Evolutionary conservation across 2,329 filamentous ascomycete genomes (phyloP), one percentile per base, ranked within the genome.

Genomic region (Aureobasidium sp.): DNA sequence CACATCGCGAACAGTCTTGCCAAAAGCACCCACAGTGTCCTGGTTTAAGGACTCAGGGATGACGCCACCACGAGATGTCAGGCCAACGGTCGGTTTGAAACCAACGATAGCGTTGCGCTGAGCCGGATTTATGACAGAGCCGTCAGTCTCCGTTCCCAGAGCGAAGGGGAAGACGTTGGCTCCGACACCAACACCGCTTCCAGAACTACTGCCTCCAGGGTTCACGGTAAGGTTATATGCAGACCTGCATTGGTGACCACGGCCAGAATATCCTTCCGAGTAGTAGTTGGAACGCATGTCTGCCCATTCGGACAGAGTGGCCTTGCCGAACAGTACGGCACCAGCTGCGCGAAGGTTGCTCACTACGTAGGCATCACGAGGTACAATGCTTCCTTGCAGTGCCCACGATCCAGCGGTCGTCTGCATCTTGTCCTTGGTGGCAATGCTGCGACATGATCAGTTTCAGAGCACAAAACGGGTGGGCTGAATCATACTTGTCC

Each of bases 141-240:
- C 87, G 69, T 91, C 87, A 0, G 88, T 91, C 74, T 91, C 89
- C 0, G 88, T 91, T 1, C 88, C 89, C 0, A 91, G 71, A 0
- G 86, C 78, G 69, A 90, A 87, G 0, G 84, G 76, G 27, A 85
- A 77, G 2, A 83, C 73, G 66, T 89, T 89, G 4, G 82, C 82
- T 3, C 81, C 81, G 0, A 91, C 86, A 6, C 82, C 86, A 7
- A 82, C 81, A 5, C 81, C 88, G 59, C 83, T 85, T 0, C 88
- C 88, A 1, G 85, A 85, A 63, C 84, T 87, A 67, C 83, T 87
- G 8, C 88, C 88, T 1, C 87, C 87, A 0, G 88, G 87, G 67
- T 84, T 87, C 7, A 83, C 75, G 0, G 85, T 86, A 20, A 89
- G 73, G 69, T 91, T 89, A 69, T 90, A 91, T 0, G 88, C 79